phyloP scores from a whole-genome alignment of 75 land plant species.

The Cryptomeria japonica region DNA sequence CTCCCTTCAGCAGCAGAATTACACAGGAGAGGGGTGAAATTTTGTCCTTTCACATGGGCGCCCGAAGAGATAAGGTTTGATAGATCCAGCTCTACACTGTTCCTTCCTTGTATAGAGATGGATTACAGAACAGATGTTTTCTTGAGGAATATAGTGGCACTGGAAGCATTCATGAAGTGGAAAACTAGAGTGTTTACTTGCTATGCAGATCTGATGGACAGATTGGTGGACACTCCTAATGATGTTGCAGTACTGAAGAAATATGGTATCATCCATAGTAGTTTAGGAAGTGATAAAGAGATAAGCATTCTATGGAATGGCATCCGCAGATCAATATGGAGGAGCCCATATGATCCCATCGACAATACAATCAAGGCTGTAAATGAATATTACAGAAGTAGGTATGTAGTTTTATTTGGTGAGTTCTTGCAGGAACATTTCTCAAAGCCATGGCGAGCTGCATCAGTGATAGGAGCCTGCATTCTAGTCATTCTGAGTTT shows the following conservation, averaged over 20 bases:
- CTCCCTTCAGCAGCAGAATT: not conserved
- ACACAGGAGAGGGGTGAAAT: not conserved
- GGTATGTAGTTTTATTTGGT: not conserved
- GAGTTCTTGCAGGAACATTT: not conserved
- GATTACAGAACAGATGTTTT: not conserved
- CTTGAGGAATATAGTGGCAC: not conserved
- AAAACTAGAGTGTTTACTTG: not conserved
- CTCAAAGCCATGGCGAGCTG: not conserved
- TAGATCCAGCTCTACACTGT: not conserved
- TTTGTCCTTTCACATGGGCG: not conserved
- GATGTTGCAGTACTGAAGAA: not conserved
- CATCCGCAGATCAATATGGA: too few relatives aligned
- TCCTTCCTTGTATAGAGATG: not conserved
- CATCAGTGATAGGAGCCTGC: conserved; percentile 1
- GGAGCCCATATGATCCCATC: too few relatives aligned
- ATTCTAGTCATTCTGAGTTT: not conserved
- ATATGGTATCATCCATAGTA: not conserved
- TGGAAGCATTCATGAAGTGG: not conserved
- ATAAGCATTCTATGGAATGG: not conserved
- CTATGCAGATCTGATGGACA: conserved; percentile 1
- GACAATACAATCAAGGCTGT: not conserved
- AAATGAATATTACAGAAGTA: not conserved
- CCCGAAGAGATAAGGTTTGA: not conserved
- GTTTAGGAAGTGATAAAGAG: not conserved
- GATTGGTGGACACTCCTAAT: not conserved